Evolutionary conservation across 2,329 filamentous ascomycete species (phyloP).

Genomic region (Fusarium mangiferae): DNA sequence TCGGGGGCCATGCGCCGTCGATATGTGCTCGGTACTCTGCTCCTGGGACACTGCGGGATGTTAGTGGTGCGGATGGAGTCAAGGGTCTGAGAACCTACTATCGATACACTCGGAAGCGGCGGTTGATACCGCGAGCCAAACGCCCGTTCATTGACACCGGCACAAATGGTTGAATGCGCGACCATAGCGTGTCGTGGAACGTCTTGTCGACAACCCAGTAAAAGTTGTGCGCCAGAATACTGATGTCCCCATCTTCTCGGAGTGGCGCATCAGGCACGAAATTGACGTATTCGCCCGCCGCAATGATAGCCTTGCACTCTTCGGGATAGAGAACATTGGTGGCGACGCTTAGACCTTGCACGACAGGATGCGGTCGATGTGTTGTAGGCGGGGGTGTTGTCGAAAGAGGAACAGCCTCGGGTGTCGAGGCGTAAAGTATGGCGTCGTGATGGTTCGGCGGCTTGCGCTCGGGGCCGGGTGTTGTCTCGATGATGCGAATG

Average conservation of each 20-base stretch:
- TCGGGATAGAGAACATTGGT: conserved; percentile 67
- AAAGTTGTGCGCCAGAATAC: conserved; percentile 77
- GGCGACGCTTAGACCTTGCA: conserved; percentile 70
- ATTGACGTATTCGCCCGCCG: conserved; percentile 71
- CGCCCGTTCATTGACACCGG: conserved; percentile 66
- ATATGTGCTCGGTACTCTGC: conserved; percentile 79
- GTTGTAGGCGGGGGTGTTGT: conserved; percentile 57
- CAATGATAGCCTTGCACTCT: conserved; percentile 74
- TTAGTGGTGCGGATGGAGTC: neutral
- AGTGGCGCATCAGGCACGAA: conserved; percentile 76
- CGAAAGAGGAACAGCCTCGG: conserved; percentile 66
- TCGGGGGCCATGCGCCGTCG: conserved; percentile 78
- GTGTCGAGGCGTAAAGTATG: conserved; percentile 69
- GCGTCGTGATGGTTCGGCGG: conserved; percentile 75
- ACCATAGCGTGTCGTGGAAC: conserved; percentile 73
- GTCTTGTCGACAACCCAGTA: conserved; percentile 75
- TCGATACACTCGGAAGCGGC: conserved; percentile 76
- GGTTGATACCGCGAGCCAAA: conserved; percentile 70
- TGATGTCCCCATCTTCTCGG: conserved; percentile 71
- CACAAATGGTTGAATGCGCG: conserved; percentile 67
- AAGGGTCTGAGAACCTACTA: conserved; percentile 52
- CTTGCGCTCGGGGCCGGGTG: conserved; percentile 67
- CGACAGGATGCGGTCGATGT: conserved; percentile 68
- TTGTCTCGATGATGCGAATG: conserved; percentile 71
- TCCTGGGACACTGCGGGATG: conserved; percentile 62